These are phyloP conservation scores for Diaporthe humulicola DNA, from an alignment of 2,329 filamentous ascomycete genomes.

Conservation along the genomic window DNA sequence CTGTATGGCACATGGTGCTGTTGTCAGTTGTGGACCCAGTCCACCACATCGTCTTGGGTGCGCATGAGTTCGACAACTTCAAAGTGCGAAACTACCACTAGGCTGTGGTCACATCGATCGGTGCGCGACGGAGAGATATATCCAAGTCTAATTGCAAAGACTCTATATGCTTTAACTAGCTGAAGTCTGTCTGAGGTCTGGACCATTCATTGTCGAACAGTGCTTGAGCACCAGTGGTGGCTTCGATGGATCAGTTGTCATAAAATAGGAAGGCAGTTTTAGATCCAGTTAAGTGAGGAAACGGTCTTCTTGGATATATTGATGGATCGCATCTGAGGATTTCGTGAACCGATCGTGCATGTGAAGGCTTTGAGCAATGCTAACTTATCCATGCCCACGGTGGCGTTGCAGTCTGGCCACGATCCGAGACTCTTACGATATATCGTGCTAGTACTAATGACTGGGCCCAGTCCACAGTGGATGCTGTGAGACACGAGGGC, in stretches of 20 bases:
- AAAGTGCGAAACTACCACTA: too few species aligned
- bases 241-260: not conserved
- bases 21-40: not conserved
- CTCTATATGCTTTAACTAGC: not conserved
- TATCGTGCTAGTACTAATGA: not conserved
- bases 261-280: too few species aligned
- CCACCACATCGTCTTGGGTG: not conserved
- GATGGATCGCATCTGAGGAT: not conserved
- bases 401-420: not conserved
- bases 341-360: not conserved
- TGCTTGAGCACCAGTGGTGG: not conserved
- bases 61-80: not conserved
- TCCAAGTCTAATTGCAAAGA: not conserved
- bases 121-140: not conserved
- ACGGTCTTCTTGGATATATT: not conserved
- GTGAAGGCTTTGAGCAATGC: not conserved
- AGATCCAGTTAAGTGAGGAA: not conserved
- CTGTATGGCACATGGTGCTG: not conserved
- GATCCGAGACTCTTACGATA: not conserved
- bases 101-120: not conserved
- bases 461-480: not conserved
- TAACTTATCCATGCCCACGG: not conserved
- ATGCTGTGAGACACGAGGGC: not conserved
- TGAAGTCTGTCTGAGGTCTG: not conserved
- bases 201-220: not conserved